Evolutionary conservation across 208 protist genomes (phyloP), one percentile per base, ranked within the genome.

Genomic region (Plasmodiophora brassicae): DNA sequence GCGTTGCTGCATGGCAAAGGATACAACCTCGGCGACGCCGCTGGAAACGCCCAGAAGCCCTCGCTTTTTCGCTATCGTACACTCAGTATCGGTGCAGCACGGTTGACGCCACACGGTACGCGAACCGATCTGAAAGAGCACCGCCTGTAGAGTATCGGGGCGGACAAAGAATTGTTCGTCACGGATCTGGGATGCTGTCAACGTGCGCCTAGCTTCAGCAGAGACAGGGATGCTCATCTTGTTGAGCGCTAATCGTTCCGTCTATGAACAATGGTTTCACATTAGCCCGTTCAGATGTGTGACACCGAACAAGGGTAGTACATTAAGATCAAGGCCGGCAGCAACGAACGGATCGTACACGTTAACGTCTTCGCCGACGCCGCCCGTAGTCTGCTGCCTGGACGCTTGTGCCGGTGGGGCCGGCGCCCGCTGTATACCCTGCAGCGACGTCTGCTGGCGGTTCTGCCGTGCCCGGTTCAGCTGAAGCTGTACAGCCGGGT

Each of bases 291-390:
- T n/a, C n/a, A n/a, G n/a, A n/a, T n/a, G n/a, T n/a, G n/a, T n/a
- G n/a, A n/a, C n/a, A n/a, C n/a, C n/a, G n/a, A n/a, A n/a, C n/a
- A n/a, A n/a, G n/a, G n/a, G 65, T 36, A n/a, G 41, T 5, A 78
- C 65, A n/a, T 78, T n/a, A 44, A 78, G 41, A 32, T 78, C 65
- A 5, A 78, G n/a, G 5, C 65, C 65, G 20, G 65, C 65, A 78
- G 65, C 65, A 78, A 38, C 65, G n/a, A 78, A 78, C 41, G 65
- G 65, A 38, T 78, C 65, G 41, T 78, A 78, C 5, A 78, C 65
- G 41, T 78, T 78, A 8, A 38, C 41, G 5, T 78, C 65, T 14
- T 78, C 65, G n/a, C 10, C 65, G 20, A 32, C 20, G 65, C 65
- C 65, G 41, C 5, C 65, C 5, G 5, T 32, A 32, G 41, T 36